phyloP scores from a whole-genome alignment of 1,284 basidiomycete genomes.

The Athelia psychrophila region DNA sequence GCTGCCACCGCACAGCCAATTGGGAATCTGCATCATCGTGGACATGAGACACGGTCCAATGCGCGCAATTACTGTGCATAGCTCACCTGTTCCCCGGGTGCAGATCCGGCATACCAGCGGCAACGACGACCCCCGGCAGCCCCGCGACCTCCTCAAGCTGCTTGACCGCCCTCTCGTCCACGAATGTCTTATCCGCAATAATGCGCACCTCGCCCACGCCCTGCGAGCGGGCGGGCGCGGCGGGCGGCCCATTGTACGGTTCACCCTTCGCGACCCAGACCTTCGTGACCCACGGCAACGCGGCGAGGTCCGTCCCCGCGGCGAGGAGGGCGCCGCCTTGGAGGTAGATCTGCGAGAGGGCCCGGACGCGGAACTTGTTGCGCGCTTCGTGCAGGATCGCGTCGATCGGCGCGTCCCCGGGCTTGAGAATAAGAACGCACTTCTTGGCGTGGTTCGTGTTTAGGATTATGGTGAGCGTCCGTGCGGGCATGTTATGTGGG shows the following conservation, averaged over 20 bases:
- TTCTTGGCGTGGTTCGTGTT: slow-evolving; percentile 31
- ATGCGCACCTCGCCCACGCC: slow-evolving; percentile 19
- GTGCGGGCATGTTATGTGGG: slow-evolving; percentile 5
- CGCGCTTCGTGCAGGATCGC: slow-evolving; percentile 30
- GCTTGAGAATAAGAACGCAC: slow-evolving; percentile 20
- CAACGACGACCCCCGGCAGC: slow-evolving; percentile 23
- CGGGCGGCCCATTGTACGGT: slow-evolving; percentile 27
- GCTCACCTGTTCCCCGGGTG: slow-evolving; percentile 31
- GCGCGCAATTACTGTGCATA: slow-evolving; percentile 10
- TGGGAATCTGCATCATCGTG: too few relatives aligned
- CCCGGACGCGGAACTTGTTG: slow-evolving; percentile 33
- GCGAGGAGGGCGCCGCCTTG: slow-evolving; percentile 24
- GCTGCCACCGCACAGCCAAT: slow-evolving; percentile 29
- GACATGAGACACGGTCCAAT: background rate
- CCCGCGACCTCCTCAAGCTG: slow-evolving; percentile 26
- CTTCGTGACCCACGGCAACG: slow-evolving; percentile 13
- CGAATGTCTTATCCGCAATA: slow-evolving; percentile 25
- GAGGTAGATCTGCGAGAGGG: slow-evolving; percentile 25
- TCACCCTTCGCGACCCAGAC: slow-evolving; percentile 34
- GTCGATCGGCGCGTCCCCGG: slow-evolving; percentile 11
- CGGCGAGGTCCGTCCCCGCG: slow-evolving; percentile 14
- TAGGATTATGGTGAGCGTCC: slow-evolving; percentile 25
- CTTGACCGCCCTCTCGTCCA: slow-evolving; percentile 30
- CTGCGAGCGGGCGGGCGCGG: slow-evolving; percentile 3
- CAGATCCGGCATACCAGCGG: slow-evolving; percentile 35